These are phyloP conservation scores for Cornus controversa DNA, from an alignment of 148 eudicot species.

Conservation along the genomic window DNA sequence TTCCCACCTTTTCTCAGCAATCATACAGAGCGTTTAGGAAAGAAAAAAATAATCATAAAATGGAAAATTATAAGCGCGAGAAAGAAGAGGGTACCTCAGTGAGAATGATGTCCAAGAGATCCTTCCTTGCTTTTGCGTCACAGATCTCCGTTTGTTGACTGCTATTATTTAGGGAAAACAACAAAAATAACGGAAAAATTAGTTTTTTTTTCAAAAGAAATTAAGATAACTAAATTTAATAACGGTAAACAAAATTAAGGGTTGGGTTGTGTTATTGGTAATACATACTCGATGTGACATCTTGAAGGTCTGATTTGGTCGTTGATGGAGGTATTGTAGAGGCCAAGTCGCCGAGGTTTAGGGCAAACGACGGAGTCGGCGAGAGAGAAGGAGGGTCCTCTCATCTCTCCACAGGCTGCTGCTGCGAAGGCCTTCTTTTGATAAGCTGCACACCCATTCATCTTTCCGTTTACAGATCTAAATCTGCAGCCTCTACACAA, in stretches of 20 bases:
- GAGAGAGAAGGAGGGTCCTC: conserved; percentile 5
- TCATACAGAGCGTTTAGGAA: not conserved
- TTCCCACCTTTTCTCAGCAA: not conserved
- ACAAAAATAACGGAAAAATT: not conserved
- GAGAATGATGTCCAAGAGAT: conserved; percentile 61
- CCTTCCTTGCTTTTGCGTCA: conserved; percentile 52
- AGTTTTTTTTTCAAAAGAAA: not conserved
- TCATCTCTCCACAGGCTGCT: conserved; percentile 13
- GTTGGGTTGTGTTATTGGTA: not conserved
- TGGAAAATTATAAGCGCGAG: not conserved
- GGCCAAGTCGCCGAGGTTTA: conserved; percentile 48
- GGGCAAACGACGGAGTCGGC: conserved; percentile 51
- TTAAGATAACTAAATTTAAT: not conserved
- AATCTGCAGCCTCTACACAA: conserved; percentile 9
- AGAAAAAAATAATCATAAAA: not conserved
- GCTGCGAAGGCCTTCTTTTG: conserved; percentile 13
- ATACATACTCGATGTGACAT: conserved; percentile 22
- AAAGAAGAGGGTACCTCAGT: conserved; percentile 37
- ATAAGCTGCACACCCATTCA: conserved; percentile 26
- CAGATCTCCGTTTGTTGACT: conserved; percentile 38
- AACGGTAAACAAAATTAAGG: not conserved
- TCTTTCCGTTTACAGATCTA: conserved; percentile 18
- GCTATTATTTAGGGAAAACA: not conserved
- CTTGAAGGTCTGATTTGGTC: conserved; percentile 25
- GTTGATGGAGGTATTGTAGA: conserved; percentile 13